These are phyloP conservation scores for Rhytidiadelphus loreus DNA, from an alignment of 225 moss, liverwort and hornwort species.

Conservation along the genomic window DNA sequence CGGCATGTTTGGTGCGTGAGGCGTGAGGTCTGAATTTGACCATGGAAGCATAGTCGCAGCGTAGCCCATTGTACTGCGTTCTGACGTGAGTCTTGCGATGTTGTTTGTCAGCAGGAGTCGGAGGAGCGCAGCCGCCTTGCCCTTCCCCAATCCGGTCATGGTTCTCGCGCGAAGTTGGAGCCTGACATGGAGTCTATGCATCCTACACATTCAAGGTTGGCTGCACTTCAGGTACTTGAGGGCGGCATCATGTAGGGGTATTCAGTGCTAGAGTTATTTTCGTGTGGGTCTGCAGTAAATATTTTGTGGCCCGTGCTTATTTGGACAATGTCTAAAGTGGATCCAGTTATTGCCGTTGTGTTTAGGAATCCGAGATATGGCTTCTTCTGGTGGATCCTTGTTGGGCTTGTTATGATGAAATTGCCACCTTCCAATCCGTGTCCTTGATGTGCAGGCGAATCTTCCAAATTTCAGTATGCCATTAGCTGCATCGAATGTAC, in stretches of 20 bases:
- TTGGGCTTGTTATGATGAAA: neutral
- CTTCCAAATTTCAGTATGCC: conserved; percentile 42
- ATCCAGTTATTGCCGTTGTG: neutral
- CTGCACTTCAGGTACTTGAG: conserved; percentile 24
- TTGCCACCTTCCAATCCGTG: neutral
- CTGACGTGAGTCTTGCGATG: neutral
- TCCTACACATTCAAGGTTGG: conserved; percentile 2
- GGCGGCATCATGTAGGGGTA: neutral
- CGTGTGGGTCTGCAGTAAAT: neutral
- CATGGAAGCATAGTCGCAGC: neutral
- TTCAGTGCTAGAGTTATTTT: neutral
- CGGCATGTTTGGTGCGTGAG: neutral
- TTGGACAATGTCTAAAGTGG: neutral
- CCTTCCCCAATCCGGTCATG: conserved; percentile 19
- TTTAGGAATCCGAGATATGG: neutral
- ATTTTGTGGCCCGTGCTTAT: neutral
- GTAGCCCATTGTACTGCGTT: neutral
- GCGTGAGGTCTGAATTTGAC: neutral
- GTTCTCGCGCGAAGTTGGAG: conserved; percentile 19
- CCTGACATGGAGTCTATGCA: conserved; percentile 30
- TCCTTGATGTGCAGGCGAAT: conserved; percentile 20
- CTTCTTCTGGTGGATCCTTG: neutral
- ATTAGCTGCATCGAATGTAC: conserved; percentile 27
- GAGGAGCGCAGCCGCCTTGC: conserved; percentile 64
- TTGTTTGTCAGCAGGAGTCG: conserved; percentile 49